Base-by-base conservation (phyloP, 129 eudicot species). In the Ambrosia trifida region DNA sequence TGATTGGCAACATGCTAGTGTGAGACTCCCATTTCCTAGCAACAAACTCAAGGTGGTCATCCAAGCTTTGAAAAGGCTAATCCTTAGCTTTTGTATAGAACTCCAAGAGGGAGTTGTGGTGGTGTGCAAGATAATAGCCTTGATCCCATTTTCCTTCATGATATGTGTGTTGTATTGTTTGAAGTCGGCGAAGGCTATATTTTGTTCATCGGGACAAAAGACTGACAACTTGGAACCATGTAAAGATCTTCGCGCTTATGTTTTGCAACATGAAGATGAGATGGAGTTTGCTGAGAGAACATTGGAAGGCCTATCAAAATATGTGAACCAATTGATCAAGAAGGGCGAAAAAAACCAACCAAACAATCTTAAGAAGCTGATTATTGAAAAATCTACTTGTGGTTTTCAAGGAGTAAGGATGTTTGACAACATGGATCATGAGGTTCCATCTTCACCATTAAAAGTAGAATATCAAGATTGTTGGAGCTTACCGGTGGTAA, bases 401-500 rank as follows among this genome's bases (percentile, higher is more conserved):
- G 64, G 46, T 10, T 79, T 85, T 63, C 50, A 51, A 11, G 80
- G 84, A n/a, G 72, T 82, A 18, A 0, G 3, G 11, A 72, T 61
- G 17, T 78, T 80, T 68, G 85, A 84, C 24, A 17, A 38, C 32
- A 53, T 53, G 8, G 60, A 19, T 53, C 32, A 53, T 53, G 12
- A 19, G 5, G 72, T 84, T 49, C 76, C 16, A 19, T 16, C 7
- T 38, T 38, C 80, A 1, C 31, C 47, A 38, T 11, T 50, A 0
- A 64, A 67, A 54, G 72, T 45, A 54, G 72, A 84, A 8, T 66
- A 40, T 46, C 83, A 69, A 30, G 52, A 74, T 58, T 73, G 81
- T 45, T 81, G 89, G 89, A 33, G 83, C 59, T 64, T 84, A 30
- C 58, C 85, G 0, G 38, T 84, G 12, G 83, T 77, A 20, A 84